Conservation (phyloP, 306 rosid genomes). For the Corylus heterophylla region DNA sequence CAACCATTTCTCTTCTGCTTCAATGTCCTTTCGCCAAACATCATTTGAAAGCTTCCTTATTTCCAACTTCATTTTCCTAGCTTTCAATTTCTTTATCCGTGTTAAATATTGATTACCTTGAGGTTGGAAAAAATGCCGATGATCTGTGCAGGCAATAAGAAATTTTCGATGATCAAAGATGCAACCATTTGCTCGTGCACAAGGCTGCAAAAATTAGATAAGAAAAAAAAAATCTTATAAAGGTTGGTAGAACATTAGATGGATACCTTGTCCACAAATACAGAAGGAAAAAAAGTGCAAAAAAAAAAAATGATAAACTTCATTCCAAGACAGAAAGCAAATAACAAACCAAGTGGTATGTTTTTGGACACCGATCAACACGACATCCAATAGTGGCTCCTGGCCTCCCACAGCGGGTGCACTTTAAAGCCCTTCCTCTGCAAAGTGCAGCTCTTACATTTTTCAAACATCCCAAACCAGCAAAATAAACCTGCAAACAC, state of each 20-base stretch:
- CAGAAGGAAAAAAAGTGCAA: conserved; percentile 7
- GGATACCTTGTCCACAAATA: conserved; percentile 12
- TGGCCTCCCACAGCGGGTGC: conserved; percentile 93
- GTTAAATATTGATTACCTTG: conserved; percentile 64
- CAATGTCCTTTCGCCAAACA: conserved; percentile 77
- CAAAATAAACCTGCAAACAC: conserved; percentile 92
- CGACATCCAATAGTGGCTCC: conserved; percentile 99
- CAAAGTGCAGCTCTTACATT: conserved; percentile 95
- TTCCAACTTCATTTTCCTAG: conserved; percentile 86
- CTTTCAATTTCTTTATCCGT: conserved; percentile 73
- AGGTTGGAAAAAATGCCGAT: conserved; percentile 85
- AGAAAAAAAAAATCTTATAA: conserved; percentile 15
- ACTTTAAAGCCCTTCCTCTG: conserved; percentile 94
- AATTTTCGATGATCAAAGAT: conserved; percentile 96
- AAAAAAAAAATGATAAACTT: conserved; percentile 6
- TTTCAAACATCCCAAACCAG: conserved; percentile 96
- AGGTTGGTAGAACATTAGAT: conserved; percentile 6
- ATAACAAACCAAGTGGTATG: conserved; percentile 90
- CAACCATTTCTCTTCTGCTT: conserved; percentile 94
- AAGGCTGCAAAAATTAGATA: conserved; percentile 67
- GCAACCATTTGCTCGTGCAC: conserved; percentile 95
- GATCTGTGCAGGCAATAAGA: conserved; percentile 99
- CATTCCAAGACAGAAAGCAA: conserved; percentile 22
- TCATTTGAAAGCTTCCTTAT: conserved; percentile 79
- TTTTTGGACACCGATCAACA: conserved; percentile 94